Evolutionary conservation across 805 yeast species (phyloP), one percentile per base, ranked within the genome.

Genomic region (Debaryomyces castellii): DNA sequence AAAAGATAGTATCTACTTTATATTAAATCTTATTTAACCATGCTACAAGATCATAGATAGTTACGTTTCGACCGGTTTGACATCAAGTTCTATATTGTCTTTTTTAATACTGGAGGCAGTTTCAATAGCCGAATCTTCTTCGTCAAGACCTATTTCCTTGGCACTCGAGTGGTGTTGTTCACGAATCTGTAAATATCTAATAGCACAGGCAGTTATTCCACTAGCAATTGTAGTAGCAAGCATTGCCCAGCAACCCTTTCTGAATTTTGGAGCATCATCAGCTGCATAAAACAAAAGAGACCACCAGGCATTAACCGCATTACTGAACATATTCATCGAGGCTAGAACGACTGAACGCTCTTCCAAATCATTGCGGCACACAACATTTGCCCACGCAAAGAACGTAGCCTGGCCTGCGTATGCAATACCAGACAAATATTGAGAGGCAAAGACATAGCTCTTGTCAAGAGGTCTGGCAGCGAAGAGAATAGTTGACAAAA

Each of bases 301-400:
- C 83, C 85, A 81, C 85, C 85, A 81, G 2, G 85, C 83, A 57
- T 80, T 81, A 7, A 81, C 80, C 2, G 83, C 82, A 53, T 78
- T 76, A 23, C 81, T 75, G 59, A 80, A 79, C 83, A 80, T 80
- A 59, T 81, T 81, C 85, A 81, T 81, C 0, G 83, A 79, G 0
- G 84, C 87, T 40, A 83, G 64, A 1, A 81, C 83, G 39, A 83
- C 67, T 0, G 87, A 85, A 55, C 87, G 70, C 54, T 80, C 85
- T 64, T 83, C 81, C 21, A 79, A 59, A 58, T 83, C 88, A 49
- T 78, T 71, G 25, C 76, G 71, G 49, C 83, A 78, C 1, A 80
- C 78, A 39, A 78, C 66, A 52, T 82, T 81, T 2, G 84, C 84
- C 86, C 87, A 82, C 0, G 85, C 78, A 42, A 82, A 78, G 58